Conservation (phyloP, 176 grass and related monocot species). For the Paspalum vaginatum region DNA sequence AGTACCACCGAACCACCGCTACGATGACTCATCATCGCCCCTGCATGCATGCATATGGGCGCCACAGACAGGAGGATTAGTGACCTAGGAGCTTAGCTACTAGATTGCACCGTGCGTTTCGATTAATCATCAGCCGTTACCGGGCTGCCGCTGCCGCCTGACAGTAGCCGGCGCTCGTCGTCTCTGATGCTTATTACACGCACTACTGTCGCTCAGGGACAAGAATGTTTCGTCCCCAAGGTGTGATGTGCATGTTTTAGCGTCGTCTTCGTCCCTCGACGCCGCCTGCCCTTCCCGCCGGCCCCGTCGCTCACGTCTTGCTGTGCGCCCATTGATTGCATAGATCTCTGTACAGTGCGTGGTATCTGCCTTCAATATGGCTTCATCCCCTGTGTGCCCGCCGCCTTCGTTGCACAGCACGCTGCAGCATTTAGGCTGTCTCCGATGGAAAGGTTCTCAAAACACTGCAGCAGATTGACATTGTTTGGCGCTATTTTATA, state of each 20-base stretch:
- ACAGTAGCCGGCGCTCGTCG: too few species aligned
- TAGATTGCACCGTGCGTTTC: too few species aligned
- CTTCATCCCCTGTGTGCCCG: background rate
- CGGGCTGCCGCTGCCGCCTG: too few species aligned
- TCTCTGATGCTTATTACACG: too few species aligned
- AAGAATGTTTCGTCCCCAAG: background rate
- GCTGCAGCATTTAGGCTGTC: background rate
- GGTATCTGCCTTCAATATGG: background rate
- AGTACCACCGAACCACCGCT: conserved; percentile 43
- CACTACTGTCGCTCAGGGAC: too few species aligned
- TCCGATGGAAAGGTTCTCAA: too few species aligned
- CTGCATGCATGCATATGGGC: background rate
- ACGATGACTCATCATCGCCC: background rate
- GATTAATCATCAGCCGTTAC: too few species aligned
- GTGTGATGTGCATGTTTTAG: background rate
- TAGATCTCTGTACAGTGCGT: background rate
- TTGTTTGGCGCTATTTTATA: too few species aligned
- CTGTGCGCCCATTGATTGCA: conserved; percentile 6
- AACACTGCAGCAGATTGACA: too few species aligned
- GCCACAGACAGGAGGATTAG: too few species aligned
- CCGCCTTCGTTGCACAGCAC: background rate
- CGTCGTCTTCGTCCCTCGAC: conserved; percentile 6
- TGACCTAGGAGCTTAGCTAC: too few species aligned
- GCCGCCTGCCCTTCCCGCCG: background rate
- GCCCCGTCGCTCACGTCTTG: background rate